Conservation (phyloP, 805 yeast species). For the Ogataea philodendri region DNA sequence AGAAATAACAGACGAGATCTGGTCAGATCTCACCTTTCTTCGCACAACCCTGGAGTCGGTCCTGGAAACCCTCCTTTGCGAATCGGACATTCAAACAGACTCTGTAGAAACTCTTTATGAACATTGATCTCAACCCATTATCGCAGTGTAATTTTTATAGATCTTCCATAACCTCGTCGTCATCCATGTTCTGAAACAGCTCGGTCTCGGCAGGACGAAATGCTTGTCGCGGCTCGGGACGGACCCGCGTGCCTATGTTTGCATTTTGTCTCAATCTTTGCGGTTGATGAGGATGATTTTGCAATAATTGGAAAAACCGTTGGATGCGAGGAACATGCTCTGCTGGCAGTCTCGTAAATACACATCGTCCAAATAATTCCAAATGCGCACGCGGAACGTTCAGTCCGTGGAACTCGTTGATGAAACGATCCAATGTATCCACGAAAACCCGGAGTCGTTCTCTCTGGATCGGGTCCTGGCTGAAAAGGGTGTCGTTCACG, state of each 20-base stretch:
- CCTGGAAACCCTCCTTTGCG: slow-evolving; percentile 7
- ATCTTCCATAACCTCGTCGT: slow-evolving; percentile 45
- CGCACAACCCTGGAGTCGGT: slow-evolving; percentile 13
- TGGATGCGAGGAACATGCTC: slow-evolving; percentile 33
- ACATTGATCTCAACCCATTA: slow-evolving; percentile 9
- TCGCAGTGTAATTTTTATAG: slow-evolving; percentile 10
- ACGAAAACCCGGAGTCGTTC: slow-evolving; percentile 30
- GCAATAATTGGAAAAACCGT: slow-evolving; percentile 31
- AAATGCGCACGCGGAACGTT: slow-evolving; percentile 28
- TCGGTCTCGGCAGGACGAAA: slow-evolving; percentile 19
- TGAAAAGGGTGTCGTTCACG: slow-evolving; percentile 19
- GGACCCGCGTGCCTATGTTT: slow-evolving; percentile 4
- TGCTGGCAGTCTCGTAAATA: slow-evolving; percentile 31
- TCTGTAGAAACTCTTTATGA: slow-evolving; percentile 11
- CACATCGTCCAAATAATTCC: slow-evolving; percentile 32
- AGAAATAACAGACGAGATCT: slow-evolving; percentile 15
- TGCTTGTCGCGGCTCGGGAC: slow-evolving; percentile 14
- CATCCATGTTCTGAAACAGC: slow-evolving; percentile 38
- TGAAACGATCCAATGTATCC: slow-evolving; percentile 29
- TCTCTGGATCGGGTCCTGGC: slow-evolving; percentile 22
- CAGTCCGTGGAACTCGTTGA: slow-evolving; percentile 30
- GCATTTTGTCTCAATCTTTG: slow-evolving; percentile 12
- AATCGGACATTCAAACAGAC: slow-evolving; percentile 4
- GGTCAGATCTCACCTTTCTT: slow-evolving; percentile 14
- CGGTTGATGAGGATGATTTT: slow-evolving; percentile 21